These are phyloP conservation scores for Magnolia sinica DNA, from an alignment of 164 flowering plant species.

Conservation along the genomic window DNA sequence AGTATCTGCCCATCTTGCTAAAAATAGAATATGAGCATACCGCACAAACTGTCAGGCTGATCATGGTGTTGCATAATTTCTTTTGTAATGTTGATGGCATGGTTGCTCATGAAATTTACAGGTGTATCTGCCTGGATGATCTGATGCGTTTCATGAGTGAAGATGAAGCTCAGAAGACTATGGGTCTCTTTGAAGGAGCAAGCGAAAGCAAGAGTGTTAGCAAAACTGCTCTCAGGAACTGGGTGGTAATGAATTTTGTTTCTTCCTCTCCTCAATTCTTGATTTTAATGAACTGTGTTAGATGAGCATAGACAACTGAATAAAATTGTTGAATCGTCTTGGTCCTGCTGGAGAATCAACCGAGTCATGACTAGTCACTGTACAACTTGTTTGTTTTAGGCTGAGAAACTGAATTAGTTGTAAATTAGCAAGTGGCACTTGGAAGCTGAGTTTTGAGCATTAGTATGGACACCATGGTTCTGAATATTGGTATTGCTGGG, in stretches of 20 bases:
- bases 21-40: not conserved
- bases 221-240: conserved; percentile 46
- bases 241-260: conserved; percentile 44
- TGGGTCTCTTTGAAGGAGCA: conserved; percentile 47
- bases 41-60: not conserved
- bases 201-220: conserved; percentile 38
- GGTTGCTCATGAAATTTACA: conserved; percentile 7
- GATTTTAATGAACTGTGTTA: too few relatives aligned
- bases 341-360: too few relatives aligned
- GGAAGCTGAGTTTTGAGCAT: too few relatives aligned
- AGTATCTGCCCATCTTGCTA: too few relatives aligned
- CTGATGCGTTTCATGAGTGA: conserved; percentile 50
- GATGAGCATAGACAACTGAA: too few relatives aligned
- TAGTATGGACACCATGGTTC: too few relatives aligned
- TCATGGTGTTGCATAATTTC: not conserved
- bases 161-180: conserved; percentile 48
- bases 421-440: too few relatives aligned
- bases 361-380: too few relatives aligned
- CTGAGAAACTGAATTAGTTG: too few relatives aligned
- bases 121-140: conserved; percentile 41
- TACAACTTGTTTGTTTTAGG: too few relatives aligned
- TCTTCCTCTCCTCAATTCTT: not conserved
- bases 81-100: not conserved
- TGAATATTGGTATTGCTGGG: too few relatives aligned
- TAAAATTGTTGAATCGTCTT: too few relatives aligned